phyloP scores from a whole-genome alignment of 1,284 basidiomycete genomes.

The Cutaneotrichosporon cavernicola region DNA sequence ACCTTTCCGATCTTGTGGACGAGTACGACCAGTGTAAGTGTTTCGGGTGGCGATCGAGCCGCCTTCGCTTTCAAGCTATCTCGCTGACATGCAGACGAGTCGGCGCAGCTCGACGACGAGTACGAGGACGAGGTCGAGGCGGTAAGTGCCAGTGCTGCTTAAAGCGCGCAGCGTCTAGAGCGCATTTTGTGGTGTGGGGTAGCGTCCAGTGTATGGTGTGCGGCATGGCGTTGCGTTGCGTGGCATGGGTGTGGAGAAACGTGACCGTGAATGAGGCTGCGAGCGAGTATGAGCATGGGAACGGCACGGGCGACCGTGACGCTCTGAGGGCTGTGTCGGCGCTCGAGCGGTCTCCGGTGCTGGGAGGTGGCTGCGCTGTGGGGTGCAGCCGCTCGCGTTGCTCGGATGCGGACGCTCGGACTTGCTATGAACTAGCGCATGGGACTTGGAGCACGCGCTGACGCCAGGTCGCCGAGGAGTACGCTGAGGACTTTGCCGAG shows the following conservation, averaged over 20 bases:
- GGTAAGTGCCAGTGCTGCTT: slow-evolving; percentile 10
- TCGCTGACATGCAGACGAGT: slow-evolving; percentile 28
- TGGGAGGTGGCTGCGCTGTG: not conserved
- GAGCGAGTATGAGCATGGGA: not conserved
- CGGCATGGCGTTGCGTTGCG: not conserved
- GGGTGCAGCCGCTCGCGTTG: not conserved
- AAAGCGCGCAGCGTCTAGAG: not conserved
- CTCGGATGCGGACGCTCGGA: not conserved
- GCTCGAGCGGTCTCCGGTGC: not conserved
- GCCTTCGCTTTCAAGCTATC: not conserved
- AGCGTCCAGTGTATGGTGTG: slow-evolving; percentile 4
- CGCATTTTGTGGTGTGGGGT: not conserved
- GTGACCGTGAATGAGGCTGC: not conserved
- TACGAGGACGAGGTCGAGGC: slow-evolving; percentile 33
- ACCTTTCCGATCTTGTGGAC: slow-evolving; percentile 48
- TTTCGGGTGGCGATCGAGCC: not conserved
- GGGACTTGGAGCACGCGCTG: not conserved
- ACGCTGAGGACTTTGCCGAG: slow-evolving; percentile 24
- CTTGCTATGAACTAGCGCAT: not conserved
- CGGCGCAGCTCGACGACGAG: slow-evolving; percentile 38
- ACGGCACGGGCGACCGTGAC: not conserved
- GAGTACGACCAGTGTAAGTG: slow-evolving; percentile 49
- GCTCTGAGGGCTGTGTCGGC: not conserved
- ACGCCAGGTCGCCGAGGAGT: slow-evolving; percentile 19
- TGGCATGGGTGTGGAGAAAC: not conserved